A percentile compares a stretch with the other conserved stretches of the same genome.
These are phyloP conservation scores for Aurantiochytrium sp. DNA, from an alignment of 108 stramenopile genomes.

Conservation along the genomic window DNA sequence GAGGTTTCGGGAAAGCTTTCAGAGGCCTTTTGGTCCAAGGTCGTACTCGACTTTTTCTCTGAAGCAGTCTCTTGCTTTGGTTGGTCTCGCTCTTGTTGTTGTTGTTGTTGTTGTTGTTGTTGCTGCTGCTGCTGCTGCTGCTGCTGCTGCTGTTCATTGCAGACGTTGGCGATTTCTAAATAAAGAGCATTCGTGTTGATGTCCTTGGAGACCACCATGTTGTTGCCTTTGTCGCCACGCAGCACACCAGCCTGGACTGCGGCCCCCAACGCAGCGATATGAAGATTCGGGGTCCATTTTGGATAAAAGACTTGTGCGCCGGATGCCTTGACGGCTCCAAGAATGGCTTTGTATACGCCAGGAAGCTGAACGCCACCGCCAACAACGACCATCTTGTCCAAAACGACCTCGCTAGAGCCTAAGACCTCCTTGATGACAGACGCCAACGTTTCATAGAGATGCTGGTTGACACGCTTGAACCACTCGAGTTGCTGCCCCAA, in stretches of 20 bases:
- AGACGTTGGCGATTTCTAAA: background rate
- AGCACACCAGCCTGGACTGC: background rate
- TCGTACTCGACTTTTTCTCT: background rate
- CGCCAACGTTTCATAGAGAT: background rate
- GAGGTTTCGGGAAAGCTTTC: background rate
- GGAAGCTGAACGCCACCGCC: conserved; percentile 7
- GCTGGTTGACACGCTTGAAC: background rate
- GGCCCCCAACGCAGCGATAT: background rate
- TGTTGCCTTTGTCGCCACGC: background rate
- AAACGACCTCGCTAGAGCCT: background rate
- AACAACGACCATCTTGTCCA: background rate
- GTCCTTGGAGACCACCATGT: background rate
- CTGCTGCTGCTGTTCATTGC: background rate
- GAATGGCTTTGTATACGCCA: background rate
- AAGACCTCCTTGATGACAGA: background rate
- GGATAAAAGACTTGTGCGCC: background rate
- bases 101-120: background rate
- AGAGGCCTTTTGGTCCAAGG: background rate
- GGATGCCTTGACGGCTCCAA: background rate
- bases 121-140: background rate
- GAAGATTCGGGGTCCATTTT: background rate
- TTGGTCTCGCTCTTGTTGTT: background rate
- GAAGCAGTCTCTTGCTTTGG: background rate
- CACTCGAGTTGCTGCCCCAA: background rate
- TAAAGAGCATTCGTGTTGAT: background rate